phyloP scores from a whole-genome alignment of 805 yeast species.

The Wickerhamomyces bisporus region DNA sequence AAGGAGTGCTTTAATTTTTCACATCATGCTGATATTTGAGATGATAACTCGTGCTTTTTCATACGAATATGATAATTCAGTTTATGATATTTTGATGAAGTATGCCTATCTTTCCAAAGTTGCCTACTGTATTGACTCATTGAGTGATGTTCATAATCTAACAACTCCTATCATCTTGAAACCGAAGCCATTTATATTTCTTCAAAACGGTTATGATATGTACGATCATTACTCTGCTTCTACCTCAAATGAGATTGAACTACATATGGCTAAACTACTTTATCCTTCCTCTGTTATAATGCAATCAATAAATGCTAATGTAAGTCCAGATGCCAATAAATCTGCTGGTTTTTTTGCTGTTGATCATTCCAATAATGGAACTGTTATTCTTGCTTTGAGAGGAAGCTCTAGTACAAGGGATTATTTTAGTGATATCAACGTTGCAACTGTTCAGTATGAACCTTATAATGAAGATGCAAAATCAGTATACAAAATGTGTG shows the following conservation, averaged over 20 bases:
- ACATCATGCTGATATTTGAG: too few relatives aligned
- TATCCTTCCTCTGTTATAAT: too few relatives aligned
- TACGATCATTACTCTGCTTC: constrained; percentile 6
- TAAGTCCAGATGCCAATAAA: too few relatives aligned
- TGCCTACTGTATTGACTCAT: constrained; percentile 16
- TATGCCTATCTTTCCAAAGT: constrained; percentile 18
- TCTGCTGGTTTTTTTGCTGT: constrained; percentile 45
- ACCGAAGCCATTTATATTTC: constrained; percentile 11
- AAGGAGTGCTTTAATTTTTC: too few relatives aligned
- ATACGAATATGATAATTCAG: constrained; percentile 6
- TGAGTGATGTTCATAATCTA: constrained; percentile 8
- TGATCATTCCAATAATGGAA: constrained; percentile 37
- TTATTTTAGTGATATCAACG: constrained; percentile 54
- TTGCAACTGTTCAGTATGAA: constrained; percentile 21
- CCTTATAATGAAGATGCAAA: constrained; percentile 15
- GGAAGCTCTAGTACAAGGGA: constrained; percentile 60
- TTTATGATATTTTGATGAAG: constrained; percentile 12
- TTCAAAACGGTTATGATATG: constrained; percentile 6
- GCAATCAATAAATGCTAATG: too few relatives aligned
- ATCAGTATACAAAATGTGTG: constrained; percentile 29
- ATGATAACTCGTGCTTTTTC: too few relatives aligned
- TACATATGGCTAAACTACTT: constrained; percentile 9
- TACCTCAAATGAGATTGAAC: not conserved
- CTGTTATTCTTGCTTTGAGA: constrained; percentile 50
- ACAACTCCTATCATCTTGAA: constrained; percentile 13